Base-by-base conservation (phyloP, 2,329 filamentous ascomycete species). In the Hypoxylon sp. region DNA sequence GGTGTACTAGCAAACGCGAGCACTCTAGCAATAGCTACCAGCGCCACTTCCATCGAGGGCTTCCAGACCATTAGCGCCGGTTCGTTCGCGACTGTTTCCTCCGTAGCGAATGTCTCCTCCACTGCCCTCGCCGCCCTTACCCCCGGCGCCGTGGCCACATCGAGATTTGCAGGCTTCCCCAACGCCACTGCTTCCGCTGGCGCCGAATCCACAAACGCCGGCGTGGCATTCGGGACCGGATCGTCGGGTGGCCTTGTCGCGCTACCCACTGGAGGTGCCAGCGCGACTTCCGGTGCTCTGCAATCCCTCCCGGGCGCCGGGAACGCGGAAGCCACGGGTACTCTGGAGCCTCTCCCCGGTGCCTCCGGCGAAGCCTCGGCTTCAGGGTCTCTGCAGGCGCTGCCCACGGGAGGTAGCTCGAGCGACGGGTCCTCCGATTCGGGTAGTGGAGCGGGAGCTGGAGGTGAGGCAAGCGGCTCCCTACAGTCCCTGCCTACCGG, bases 51-150 rank as follows among this genome's bases (percentile, higher is more conserved):
- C 6, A 41, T 69, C 34, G 63, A 65, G 13, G 62, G 65, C 14
- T 68, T 73, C 65, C 61, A 69, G 50, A 73, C 68, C 1, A 69
- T 73, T 23, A 34, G 30, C n/a, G 38, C 60, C 13, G 38, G 11
- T 2, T 36, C 21, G 21, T 30, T 43, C 2, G 58, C 60, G 1
- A 51, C 41, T 1, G 41, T 46, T 13, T 57, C 52, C 2, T 41
- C 43, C 5, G n/a, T 64, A 25, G 53, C 60, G 1, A 65, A 65
- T 19, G 43, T 51, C 2, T 69, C 65, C 9, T 49, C 53, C 10
- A 28, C 62, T 2, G 60, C 48, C 2, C n/a, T 67, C 13, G 45
- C 28, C 3, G 32, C 17, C 5, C 25, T 49, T 13, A 41, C 51
- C 6, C 34, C 60, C 2, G 11, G 10, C 28, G 50, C 46, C 5